phyloP scores from a whole-genome alignment of 192 early-diverging fungal genomes.

The Backusella macrospora region DNA sequence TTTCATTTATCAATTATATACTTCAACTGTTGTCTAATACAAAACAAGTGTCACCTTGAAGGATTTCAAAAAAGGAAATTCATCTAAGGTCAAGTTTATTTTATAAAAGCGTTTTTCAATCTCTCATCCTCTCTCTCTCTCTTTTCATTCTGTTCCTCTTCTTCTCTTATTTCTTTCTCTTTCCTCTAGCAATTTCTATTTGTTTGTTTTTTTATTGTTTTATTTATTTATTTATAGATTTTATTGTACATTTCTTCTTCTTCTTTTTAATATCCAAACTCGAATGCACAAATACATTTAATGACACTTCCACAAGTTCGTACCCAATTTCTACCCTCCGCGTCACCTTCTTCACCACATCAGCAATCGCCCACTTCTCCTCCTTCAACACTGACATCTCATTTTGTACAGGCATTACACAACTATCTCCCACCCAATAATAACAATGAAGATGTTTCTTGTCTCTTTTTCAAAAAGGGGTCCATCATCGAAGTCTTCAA shows the following conservation, averaged over 20 bases:
- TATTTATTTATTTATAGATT: background rate
- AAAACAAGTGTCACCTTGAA: background rate
- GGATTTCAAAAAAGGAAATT: background rate
- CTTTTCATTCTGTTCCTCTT: background rate
- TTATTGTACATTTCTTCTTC: background rate
- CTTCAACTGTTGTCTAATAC: background rate
- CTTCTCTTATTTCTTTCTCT: background rate
- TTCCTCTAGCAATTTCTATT: conserved; percentile 1
- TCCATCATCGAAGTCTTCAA: conserved; percentile 93
- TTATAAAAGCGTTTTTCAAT: background rate
- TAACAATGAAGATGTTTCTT: conserved; percentile 35
- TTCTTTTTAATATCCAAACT: background rate
- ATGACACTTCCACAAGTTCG: conserved; percentile 4
- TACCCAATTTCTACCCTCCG: background rate
- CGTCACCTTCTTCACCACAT: background rate
- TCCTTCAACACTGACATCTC: conserved; percentile 28
- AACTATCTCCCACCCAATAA: conserved; percentile 80
- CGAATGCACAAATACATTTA: background rate
- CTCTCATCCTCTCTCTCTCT: background rate
- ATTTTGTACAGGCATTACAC: conserved; percentile 72
- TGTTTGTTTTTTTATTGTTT: conserved; percentile 1
- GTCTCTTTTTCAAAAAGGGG: conserved; percentile 81
- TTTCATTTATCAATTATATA: too few species aligned
- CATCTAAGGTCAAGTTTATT: background rate
- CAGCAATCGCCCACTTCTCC: conserved; percentile 22